Percentiles rank a stretch among this genome's conserved stretches.
Evolutionary conservation across 1,284 basidiomycete genomes (phyloP).

Genomic region (Golubevia pallescens): DNA sequence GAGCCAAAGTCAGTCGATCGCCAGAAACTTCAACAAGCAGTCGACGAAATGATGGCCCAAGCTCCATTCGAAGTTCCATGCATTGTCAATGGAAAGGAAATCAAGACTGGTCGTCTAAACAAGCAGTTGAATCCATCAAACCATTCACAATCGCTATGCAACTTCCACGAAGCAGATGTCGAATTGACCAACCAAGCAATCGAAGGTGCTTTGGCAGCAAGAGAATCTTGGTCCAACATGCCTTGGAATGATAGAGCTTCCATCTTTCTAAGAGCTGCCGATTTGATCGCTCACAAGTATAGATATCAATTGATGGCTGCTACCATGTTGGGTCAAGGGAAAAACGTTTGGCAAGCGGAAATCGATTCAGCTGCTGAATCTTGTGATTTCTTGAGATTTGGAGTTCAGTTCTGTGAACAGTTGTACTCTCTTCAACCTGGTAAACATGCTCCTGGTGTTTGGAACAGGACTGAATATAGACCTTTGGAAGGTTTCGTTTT

Average conservation of each 20-base stretch:
- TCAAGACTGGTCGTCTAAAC: constrained; percentile 44
- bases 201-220: constrained; percentile 55
- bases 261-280: constrained; percentile 57
- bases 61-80: constrained; percentile 52
- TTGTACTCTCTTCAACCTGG: constrained; percentile 58
- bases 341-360: constrained; percentile 64
- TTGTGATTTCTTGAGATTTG: constrained; percentile 62
- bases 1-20: constrained; percentile 56
- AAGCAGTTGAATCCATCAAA: constrained; percentile 59
- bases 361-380: constrained; percentile 63
- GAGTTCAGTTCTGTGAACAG: constrained; percentile 56
- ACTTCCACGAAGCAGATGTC: constrained; percentile 59
- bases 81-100: constrained; percentile 55
- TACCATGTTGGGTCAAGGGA: constrained; percentile 63
- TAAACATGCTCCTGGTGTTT: constrained; percentile 49
- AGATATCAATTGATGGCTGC: constrained; percentile 47
- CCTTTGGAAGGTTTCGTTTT: constrained; percentile 63
- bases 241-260: constrained; percentile 61
- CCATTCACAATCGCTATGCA: constrained; percentile 46
- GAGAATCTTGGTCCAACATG: constrained; percentile 55
- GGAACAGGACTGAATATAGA: constrained; percentile 62
- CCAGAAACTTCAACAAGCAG: constrained; percentile 51
- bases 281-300: constrained; percentile 60
- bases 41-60: constrained; percentile 53
- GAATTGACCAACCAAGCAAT: constrained; percentile 48